A percentile compares a stretch with the other conserved stretches of the same genome.
These are phyloP conservation scores for Neurospora crassa DNA, from an alignment of 2,329 filamentous ascomycete genomes.

Conservation along the genomic window DNA sequence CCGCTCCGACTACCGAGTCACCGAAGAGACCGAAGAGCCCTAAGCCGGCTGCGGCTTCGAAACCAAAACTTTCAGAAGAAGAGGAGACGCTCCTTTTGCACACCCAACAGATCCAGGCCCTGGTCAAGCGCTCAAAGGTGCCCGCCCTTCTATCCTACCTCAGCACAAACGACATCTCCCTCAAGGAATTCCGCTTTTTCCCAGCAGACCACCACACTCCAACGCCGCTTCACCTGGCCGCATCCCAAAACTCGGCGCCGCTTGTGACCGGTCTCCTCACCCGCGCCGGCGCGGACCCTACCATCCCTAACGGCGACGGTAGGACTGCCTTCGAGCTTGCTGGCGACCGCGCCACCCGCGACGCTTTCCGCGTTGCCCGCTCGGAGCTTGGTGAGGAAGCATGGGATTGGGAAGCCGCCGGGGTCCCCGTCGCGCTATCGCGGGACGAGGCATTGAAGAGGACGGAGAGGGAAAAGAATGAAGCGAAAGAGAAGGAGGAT, in stretches of 20 bases:
- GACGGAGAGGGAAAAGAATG: conserved; percentile 58
- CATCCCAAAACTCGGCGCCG: conserved; percentile 67
- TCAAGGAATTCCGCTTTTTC: conserved; percentile 62
- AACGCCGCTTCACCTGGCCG: conserved; percentile 76
- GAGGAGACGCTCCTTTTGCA: conserved; percentile 77
- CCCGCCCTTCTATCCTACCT: conserved; percentile 81
- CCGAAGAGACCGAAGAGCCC: conserved; percentile 32
- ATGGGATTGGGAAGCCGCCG: conserved; percentile 71
- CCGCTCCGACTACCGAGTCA: conserved; percentile 26
- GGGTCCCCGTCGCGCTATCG: conserved; percentile 62
- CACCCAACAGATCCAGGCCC: conserved; percentile 77
- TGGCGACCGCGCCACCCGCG: conserved; percentile 74
- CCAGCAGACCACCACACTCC: conserved; percentile 68
- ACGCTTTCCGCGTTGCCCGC: conserved; percentile 85
- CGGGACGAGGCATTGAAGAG: conserved; percentile 62
- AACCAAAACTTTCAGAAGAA: conserved; percentile 63
- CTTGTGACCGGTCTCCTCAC: conserved; percentile 69
- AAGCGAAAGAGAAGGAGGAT: conserved; percentile 58
- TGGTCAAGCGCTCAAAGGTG: conserved; percentile 82
- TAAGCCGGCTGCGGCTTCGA: conserved; percentile 33
- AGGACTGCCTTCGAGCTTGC: conserved; percentile 80
- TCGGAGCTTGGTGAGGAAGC: conserved; percentile 66
- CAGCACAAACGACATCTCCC: conserved; percentile 58
- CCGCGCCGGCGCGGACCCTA: conserved; percentile 68
- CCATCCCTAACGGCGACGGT: conserved; percentile 60